Evolutionary conservation across 2,329 filamentous ascomycete species (phyloP).

Genomic region (Graphiopsis chlorocephala): DNA sequence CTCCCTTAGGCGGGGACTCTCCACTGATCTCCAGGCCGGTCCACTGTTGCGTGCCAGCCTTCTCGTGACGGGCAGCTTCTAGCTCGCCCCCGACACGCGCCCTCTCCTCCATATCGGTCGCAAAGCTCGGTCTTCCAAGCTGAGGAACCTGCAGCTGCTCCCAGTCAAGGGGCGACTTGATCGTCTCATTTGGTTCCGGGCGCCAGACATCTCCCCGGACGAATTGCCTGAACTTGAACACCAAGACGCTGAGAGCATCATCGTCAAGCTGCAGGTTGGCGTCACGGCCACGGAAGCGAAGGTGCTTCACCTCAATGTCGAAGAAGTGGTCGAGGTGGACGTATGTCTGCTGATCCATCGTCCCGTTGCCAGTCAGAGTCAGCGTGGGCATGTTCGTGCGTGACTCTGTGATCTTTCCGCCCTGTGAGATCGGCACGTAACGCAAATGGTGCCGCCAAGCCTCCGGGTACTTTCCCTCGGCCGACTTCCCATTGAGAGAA

Average conservation of each 20-base stretch:
- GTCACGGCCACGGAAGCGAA: neutral
- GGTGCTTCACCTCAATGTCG: conserved; percentile 12
- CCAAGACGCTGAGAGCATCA: neutral
- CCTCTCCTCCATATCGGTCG: neutral
- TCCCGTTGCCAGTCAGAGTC: neutral
- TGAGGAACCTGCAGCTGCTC: neutral
- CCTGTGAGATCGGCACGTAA: conserved; percentile 9
- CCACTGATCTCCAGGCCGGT: neutral
- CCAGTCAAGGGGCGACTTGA: neutral
- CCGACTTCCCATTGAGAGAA: neutral
- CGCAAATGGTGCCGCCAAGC: neutral
- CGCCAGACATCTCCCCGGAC: neutral
- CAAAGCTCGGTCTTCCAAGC: neutral
- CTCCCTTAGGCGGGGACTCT: neutral
- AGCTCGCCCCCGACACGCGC: neutral
- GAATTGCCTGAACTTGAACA: neutral
- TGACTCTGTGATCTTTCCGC: neutral
- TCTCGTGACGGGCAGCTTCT: neutral
- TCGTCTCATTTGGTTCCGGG: neutral
- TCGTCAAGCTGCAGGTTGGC: neutral
- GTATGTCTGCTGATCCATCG: conserved; percentile 16
- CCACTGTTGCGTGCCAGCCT: neutral
- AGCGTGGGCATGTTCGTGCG: neutral
- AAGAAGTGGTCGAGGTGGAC: conserved; percentile 19
- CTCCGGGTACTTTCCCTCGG: conserved; percentile 12